phyloP scores from a whole-genome alignment of 208 protist genomes.

The Trypanosoma vivax region DNA sequence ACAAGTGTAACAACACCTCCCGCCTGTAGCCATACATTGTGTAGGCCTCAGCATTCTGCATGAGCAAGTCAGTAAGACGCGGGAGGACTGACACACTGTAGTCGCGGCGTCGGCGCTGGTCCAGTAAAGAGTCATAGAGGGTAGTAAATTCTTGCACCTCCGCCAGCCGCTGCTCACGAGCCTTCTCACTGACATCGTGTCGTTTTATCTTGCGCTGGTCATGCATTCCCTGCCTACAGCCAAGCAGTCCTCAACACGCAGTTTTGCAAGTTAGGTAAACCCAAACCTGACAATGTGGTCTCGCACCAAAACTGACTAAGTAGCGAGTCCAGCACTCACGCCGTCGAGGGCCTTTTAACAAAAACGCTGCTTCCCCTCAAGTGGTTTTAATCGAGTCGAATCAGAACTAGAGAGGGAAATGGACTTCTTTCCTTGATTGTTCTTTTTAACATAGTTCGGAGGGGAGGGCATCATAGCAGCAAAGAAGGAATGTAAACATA shows the following conservation, averaged over 20 bases:
- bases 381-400: no score
- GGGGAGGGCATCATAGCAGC: no score
- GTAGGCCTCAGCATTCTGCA: slow-evolving; percentile 73
- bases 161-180: slow-evolving; percentile 10
- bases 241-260: slow-evolving; percentile 16
- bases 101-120: slow-evolving; percentile 11
- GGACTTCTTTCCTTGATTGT: no score
- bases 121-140: slow-evolving; percentile 36
- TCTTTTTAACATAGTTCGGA: no score
- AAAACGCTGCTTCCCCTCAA: no score
- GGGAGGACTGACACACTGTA: slow-evolving; percentile 28
- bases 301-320: no score
- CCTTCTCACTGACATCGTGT: slow-evolving; percentile 28
- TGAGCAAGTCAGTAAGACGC: slow-evolving; percentile 35
- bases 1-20: slow-evolving; percentile 25
- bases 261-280: background rate
- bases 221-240: slow-evolving; percentile 35
- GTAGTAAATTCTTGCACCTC: slow-evolving; percentile 19
- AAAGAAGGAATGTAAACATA: no score
- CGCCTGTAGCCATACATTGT: slow-evolving; percentile 78
- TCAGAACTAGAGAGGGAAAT: no score
- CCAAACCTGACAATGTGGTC: slow-evolving; percentile 2
- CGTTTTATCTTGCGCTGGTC: slow-evolving; percentile 33
- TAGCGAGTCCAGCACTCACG: no score
- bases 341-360: no score